A percentile compares a stretch with the other conserved stretches of the same genome.
Evolutionary conservation across 352 stramenopile species (phyloP).

Genomic region (Globisporangium emineosum): DNA sequence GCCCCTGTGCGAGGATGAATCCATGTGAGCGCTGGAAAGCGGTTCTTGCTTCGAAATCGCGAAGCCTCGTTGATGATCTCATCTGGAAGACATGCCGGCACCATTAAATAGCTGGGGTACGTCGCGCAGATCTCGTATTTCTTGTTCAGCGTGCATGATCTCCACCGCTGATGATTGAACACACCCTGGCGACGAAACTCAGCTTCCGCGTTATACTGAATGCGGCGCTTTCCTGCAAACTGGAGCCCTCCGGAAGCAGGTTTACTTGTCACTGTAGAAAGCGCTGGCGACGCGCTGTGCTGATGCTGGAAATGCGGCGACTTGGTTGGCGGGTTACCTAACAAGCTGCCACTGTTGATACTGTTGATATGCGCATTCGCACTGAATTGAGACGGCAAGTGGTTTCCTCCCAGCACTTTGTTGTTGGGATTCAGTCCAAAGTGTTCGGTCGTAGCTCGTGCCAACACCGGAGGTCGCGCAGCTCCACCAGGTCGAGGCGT

Average conservation of each 20-base stretch:
- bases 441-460: slow-evolving; percentile 29
- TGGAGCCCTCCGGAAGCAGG: slow-evolving; percentile 20
- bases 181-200: slow-evolving; percentile 68
- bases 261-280: slow-evolving; percentile 12
- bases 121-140: slow-evolving; percentile 70
- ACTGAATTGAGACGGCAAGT: not conserved
- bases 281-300: slow-evolving; percentile 30
- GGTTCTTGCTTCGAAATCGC: slow-evolving; percentile 72
- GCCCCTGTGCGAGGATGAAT: slow-evolving; percentile 86
- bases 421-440: slow-evolving; percentile 17
- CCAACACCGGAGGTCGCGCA: slow-evolving; percentile 19
- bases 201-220: slow-evolving; percentile 61
- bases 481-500: slow-evolving; percentile 47
- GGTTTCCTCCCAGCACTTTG: not conserved
- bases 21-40: slow-evolving; percentile 88
- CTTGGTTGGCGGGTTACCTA: not conserved
- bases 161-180: slow-evolving; percentile 65
- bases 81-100: slow-evolving; percentile 57
- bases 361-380: not conserved
- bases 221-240: slow-evolving; percentile 47
- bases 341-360: not conserved
- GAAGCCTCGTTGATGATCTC: slow-evolving; percentile 66
- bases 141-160: slow-evolving; percentile 54
- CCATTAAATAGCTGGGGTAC: slow-evolving; percentile 73
- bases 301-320: slow-evolving; percentile 40